phyloP scores from a whole-genome alignment of 306 rosid genomes.

The Lathyrus aphaca region DNA sequence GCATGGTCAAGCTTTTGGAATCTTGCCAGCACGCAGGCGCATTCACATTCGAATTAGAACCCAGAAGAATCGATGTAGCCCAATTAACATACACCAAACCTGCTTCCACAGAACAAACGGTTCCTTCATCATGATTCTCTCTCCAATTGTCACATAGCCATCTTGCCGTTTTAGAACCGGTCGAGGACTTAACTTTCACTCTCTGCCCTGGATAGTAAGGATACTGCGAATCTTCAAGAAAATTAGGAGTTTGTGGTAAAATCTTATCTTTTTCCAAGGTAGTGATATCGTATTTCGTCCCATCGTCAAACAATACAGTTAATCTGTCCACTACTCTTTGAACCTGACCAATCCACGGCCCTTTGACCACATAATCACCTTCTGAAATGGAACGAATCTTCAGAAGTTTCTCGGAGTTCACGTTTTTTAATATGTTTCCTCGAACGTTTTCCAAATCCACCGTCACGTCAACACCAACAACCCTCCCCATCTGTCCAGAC shows the following conservation, averaged over 20 bases:
- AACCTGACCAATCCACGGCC: constrained; percentile 91
- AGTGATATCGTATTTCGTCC: constrained; percentile 63
- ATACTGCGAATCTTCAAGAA: constrained; percentile 82
- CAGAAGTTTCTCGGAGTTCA: constrained; percentile 64
- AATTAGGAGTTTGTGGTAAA: constrained; percentile 60
- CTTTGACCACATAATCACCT: constrained; percentile 76
- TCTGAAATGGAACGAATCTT: constrained; percentile 81
- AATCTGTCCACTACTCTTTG: constrained; percentile 74
- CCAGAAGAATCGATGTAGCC: constrained; percentile 64
- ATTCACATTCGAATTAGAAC: constrained; percentile 46
- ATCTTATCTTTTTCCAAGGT: constrained; percentile 67
- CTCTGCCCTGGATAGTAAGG: constrained; percentile 97
- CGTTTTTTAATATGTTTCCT: constrained; percentile 65
- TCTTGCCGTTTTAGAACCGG: constrained; percentile 64
- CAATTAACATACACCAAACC: constrained; percentile 78
- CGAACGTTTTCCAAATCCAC: constrained; percentile 76
- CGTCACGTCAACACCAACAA: constrained; percentile 61
- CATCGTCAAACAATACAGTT: constrained; percentile 74
- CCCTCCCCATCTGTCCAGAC: constrained; percentile 89
- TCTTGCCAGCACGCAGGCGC: constrained; percentile 71
- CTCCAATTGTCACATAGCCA: constrained; percentile 89
- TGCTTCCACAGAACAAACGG: constrained; percentile 76
- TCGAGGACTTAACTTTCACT: constrained; percentile 66
- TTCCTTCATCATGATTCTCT: constrained; percentile 73
- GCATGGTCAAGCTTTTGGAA: constrained; percentile 64